Evolutionary conservation across 2,329 filamentous ascomycete genomes (phyloP), one percentile per base, ranked within the genome.

Genomic region (Botrytis elliptica): DNA sequence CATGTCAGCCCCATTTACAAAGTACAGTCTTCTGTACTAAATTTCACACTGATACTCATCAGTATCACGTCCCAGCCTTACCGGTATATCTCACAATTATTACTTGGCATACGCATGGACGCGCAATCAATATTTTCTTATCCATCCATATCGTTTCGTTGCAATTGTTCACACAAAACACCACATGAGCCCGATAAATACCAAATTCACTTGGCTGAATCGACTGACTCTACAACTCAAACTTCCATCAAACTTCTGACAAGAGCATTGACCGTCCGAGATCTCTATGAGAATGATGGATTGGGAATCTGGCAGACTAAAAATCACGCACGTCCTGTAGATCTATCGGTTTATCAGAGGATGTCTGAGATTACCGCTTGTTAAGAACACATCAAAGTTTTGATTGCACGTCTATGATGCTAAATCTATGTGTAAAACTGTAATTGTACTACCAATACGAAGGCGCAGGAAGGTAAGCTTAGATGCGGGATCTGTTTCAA

Each of bases 61-160:
- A 7, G 60, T n/a, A 38, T 38, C 18, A 12, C 16, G 42, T 25
- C 29, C 55, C 40, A 62, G 55, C 29, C 42, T 46, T 64, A 55
- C 49, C 49, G 49, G 49, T 55, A 40, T 29, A 46, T 12, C 12
- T 52, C 20, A n/a, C 25, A 42, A 33, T 38, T 64, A 33, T 38
- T 64, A 14, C 33, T 40, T 71, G 42, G 42, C 42, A 64, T 25
- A 38, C 63, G 22, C 29, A 49, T 63, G 29, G 69, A 64, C 69
- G 57, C 69, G 69, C 40, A 71, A 71, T 71, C 69, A 49, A 64
- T 71, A 71, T 52, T 71, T 33, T 70, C 40, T 63, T 42, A n/a
- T 29, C 46, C 46, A 55, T n/a, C 33, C 65, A 29, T 29, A 40
- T 55, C 46, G 0, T 55, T 38, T 55, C 46, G 0, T 55, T 38